Percentiles rank a stretch among this genome's conserved stretches.
phyloP scores from a whole-genome alignment of 2,329 filamentous ascomycete genomes.

The Scedosporium minutisporum region DNA sequence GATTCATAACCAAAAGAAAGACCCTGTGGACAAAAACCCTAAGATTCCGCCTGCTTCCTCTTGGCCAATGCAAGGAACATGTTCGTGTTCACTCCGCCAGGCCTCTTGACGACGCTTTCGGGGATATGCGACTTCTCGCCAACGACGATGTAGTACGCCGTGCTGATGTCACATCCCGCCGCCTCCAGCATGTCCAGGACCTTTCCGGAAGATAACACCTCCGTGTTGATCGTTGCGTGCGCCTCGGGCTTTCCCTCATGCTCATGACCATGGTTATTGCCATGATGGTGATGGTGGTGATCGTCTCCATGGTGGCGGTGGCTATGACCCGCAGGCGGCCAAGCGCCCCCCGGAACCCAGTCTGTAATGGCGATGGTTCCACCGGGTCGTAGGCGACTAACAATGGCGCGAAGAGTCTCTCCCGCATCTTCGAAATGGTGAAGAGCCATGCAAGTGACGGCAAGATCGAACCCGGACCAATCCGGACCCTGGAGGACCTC shows the following conservation, averaged over 20 bases:
- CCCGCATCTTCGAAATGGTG: slow-evolving; percentile 23
- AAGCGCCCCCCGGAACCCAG: slow-evolving; percentile 38
- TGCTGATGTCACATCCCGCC: slow-evolving; percentile 4
- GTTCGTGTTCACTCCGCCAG: background rate
- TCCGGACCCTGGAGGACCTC: slow-evolving; percentile 13
- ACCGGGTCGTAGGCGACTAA: slow-evolving; percentile 17
- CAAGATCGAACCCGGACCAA: slow-evolving; percentile 20
- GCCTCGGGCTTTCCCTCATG: slow-evolving; percentile 29
- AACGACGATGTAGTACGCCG: slow-evolving; percentile 5
- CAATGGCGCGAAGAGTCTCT: slow-evolving; percentile 18
- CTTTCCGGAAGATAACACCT: background rate
- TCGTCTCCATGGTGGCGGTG: no score
- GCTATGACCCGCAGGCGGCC: slow-evolving; percentile 38
- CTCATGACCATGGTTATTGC: background rate
- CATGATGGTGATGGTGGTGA: no score
- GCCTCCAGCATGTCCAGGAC: slow-evolving; percentile 4
- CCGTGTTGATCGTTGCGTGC: background rate
- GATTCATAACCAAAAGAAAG: background rate
- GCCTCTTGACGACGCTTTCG: slow-evolving; percentile 1
- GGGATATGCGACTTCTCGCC: slow-evolving; percentile 6
- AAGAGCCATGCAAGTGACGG: slow-evolving; percentile 24
- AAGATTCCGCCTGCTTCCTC: background rate
- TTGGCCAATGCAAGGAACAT: slow-evolving; percentile 7
- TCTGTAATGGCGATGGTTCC: slow-evolving; percentile 24
- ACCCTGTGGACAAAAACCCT: background rate